Percentiles rank a stretch among this genome's conserved stretches.
phyloP scores from a whole-genome alignment of 352 stramenopile species.

The Phytophthora chlamydospora region DNA sequence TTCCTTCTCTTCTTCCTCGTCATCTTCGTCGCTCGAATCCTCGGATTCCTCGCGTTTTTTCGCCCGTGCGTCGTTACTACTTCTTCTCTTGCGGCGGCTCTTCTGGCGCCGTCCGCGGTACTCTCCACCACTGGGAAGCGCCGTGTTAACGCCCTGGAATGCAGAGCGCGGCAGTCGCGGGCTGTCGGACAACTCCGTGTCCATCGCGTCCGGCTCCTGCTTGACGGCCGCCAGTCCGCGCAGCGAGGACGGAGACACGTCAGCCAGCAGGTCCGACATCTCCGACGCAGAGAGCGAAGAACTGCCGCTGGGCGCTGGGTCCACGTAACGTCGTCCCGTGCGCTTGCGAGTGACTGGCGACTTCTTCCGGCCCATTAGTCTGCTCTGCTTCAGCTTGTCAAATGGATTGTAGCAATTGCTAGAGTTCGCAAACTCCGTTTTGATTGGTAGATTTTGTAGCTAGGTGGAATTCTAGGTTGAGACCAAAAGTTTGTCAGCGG shows the following conservation, averaged over 20 bases:
- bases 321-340: constrained; percentile 26
- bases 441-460: constrained; percentile 10
- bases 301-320: neutral
- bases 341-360: constrained; percentile 39
- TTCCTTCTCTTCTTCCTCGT: constrained; percentile 5
- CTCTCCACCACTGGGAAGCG: constrained; percentile 13
- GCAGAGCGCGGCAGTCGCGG: constrained; percentile 4
- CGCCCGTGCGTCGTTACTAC: constrained; percentile 16
- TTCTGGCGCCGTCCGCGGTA: constrained; percentile 2
- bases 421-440: neutral
- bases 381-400: constrained; percentile 4
- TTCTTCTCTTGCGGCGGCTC: constrained; percentile 30
- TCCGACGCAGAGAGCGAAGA: constrained; percentile 6
- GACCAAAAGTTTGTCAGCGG: constrained; percentile 11
- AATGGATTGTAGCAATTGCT: constrained; percentile 6
- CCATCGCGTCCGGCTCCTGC: constrained; percentile 23
- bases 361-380: constrained; percentile 47
- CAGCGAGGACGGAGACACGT: constrained; percentile 19
- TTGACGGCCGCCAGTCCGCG: constrained; percentile 13
- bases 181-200: constrained; percentile 17
- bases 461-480: neutral
- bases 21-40: constrained; percentile 20
- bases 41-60: constrained; percentile 6
- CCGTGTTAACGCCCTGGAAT: constrained; percentile 6
- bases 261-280: constrained; percentile 1